phyloP scores from a whole-genome alignment of 2,329 filamentous ascomycete genomes.

The Xylaria hypoxylon region DNA sequence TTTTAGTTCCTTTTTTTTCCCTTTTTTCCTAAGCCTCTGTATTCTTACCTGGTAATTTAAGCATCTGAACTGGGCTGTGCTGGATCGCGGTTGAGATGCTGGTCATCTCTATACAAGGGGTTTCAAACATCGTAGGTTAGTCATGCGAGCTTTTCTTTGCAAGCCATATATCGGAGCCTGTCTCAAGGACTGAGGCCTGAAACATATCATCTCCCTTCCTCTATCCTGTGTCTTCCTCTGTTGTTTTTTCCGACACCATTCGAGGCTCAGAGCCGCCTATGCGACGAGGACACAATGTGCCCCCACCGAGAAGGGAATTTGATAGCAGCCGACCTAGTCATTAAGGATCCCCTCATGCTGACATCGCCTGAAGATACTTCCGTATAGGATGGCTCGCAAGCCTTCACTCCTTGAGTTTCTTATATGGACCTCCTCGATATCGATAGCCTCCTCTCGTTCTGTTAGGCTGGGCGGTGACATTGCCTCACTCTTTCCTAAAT shows the following conservation, averaged over 20 bases:
- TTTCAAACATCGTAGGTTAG: conserved; percentile 51
- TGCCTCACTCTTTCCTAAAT: conserved; percentile 45
- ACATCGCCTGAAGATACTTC: conserved; percentile 46
- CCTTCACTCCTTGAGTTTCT: conserved; percentile 45
- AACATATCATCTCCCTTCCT: conserved; percentile 38
- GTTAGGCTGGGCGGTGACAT: conserved; percentile 47
- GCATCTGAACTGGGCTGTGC: conserved; percentile 48
- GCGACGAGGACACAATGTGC: conserved; percentile 42
- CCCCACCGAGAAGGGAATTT: conserved; percentile 37
- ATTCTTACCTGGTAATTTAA: conserved; percentile 45
- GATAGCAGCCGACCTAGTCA: conserved; percentile 36
- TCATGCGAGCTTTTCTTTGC: conserved; percentile 39
- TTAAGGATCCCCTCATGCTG: conserved; percentile 42
- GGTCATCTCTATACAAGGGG: conserved; percentile 47
- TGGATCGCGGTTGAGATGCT: conserved; percentile 51
- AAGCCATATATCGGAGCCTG: conserved; percentile 42
- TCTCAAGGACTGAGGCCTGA: conserved; percentile 39
- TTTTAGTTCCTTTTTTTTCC: conserved; percentile 27
- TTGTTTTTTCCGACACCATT: conserved; percentile 28
- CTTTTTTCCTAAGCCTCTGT: conserved; percentile 45
- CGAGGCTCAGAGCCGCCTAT: conserved; percentile 35
- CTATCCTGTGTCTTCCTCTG: conserved; percentile 23
- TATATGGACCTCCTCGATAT: conserved; percentile 48
- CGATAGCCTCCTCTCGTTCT: conserved; percentile 39
- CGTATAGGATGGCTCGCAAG: conserved; percentile 51